Evolutionary conservation across 148 eudicot genomes (phyloP).

Genomic region (Rhododendron mucronatum): DNA sequence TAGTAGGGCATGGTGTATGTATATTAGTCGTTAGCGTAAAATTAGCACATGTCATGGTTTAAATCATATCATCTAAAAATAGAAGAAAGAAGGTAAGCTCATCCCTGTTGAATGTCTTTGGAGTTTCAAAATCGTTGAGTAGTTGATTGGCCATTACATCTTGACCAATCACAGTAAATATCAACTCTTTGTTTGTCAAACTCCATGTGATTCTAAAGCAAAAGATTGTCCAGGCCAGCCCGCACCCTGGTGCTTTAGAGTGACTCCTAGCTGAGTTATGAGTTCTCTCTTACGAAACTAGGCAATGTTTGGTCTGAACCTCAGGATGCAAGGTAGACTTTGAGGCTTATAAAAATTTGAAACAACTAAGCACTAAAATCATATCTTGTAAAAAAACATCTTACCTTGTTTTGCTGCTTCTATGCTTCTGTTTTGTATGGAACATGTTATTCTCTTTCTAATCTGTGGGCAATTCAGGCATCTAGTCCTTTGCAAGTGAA

Average conservation of each 20-base stretch:
- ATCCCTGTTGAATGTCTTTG: not conserved
- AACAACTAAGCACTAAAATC: not conserved
- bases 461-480: constrained; percentile 54
- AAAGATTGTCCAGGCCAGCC: not conserved
- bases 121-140: not conserved
- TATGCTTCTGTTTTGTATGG: constrained; percentile 10
- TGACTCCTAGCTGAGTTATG: not conserved
- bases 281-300: not conserved
- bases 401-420: not conserved
- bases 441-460: constrained; percentile 13
- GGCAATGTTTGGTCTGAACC: not conserved
- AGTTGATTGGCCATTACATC: not conserved
- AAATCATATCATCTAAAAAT: not conserved
- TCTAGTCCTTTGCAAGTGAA: constrained; percentile 99
- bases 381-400: not conserved
- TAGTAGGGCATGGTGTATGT: not conserved
- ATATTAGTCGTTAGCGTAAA: not conserved
- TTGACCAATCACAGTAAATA: not conserved
- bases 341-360: not conserved
- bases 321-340: not conserved
- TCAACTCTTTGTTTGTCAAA: not conserved
- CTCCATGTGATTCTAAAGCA: not conserved
- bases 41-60: not conserved
- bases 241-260: not conserved
- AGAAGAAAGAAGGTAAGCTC: not conserved